Conservation (phyloP, 208 protist species). For the Entamoeba moshkovskii region DNA sequence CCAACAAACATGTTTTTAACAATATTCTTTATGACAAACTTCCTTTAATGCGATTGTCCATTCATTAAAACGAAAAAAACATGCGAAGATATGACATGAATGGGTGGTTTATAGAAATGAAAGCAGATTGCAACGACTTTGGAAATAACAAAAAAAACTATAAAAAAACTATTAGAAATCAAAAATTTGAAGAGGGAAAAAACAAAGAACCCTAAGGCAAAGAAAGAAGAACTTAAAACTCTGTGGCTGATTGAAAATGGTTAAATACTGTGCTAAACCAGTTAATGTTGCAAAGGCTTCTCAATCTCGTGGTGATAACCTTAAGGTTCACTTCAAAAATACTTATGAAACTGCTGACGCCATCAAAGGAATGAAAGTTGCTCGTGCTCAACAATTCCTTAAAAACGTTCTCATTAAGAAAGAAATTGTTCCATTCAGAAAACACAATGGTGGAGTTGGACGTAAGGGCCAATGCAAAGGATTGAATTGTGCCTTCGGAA, state of each 20-base stretch:
- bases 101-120: no score
- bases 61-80: no score
- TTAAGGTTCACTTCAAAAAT: conserved; percentile 73
- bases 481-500: conserved; percentile 39
- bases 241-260: not conserved
- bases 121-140: no score
- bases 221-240: not conserved
- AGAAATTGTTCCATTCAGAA: conserved; percentile 60
- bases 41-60: no score
- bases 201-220: not conserved
- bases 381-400: conserved; percentile 54
- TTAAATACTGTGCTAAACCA: not conserved
- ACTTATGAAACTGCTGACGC: conserved; percentile 61
- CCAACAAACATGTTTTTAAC: no score
- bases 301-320: conserved; percentile 48
- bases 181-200: not conserved
- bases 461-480: conserved; percentile 71
- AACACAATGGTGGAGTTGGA: conserved; percentile 64
- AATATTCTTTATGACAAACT: no score
- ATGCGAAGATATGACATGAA: no score
- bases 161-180: no score
- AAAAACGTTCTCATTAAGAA: conserved; percentile 59
- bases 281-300: not conserved
- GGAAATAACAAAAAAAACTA: no score
- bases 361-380: conserved; percentile 54